Percentiles rank a stretch among this genome's conserved stretches.
These are phyloP conservation scores for Aphanocladium album DNA, from an alignment of 2,329 filamentous ascomycete species.

Conservation along the genomic window DNA sequence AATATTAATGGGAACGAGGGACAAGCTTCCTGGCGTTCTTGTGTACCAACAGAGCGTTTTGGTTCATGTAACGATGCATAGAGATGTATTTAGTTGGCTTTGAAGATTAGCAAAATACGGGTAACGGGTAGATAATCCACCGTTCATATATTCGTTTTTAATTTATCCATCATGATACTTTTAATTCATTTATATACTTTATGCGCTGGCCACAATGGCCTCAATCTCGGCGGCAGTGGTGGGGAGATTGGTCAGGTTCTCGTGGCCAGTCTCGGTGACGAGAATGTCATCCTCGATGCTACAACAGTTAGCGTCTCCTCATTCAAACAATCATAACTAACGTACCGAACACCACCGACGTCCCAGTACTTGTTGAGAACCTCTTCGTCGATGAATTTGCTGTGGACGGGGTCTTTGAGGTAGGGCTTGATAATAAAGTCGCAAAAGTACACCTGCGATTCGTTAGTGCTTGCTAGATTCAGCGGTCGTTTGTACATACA, in stretches of 20 bases:
- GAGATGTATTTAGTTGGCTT: too few species aligned
- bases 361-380: slow-evolving; percentile 78
- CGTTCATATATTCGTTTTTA: too few species aligned
- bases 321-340: slow-evolving; percentile 13
- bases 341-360: slow-evolving; percentile 67
- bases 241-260: slow-evolving; percentile 67
- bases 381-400: slow-evolving; percentile 68
- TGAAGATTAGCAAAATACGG: too few species aligned
- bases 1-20: too few species aligned
- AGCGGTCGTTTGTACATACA: slow-evolving; percentile 40
- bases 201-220: slow-evolving; percentile 23
- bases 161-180: too few species aligned
- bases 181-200: too few species aligned
- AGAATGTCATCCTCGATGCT: slow-evolving; percentile 67
- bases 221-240: slow-evolving; percentile 64
- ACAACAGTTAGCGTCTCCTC: slow-evolving; percentile 20
- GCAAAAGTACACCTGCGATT: slow-evolving; percentile 74
- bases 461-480: background rate
- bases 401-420: slow-evolving; percentile 64
- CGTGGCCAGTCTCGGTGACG: slow-evolving; percentile 62
- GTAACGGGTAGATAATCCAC: too few species aligned
- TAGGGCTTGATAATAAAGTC: slow-evolving; percentile 81
- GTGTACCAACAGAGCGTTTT: too few species aligned
- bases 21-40: too few species aligned
- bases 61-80: too few species aligned